Percentiles rank a stretch among this genome's conserved stretches.
phyloP scores from a whole-genome alignment of 257 asterid species.

The Echium plantagineum region DNA sequence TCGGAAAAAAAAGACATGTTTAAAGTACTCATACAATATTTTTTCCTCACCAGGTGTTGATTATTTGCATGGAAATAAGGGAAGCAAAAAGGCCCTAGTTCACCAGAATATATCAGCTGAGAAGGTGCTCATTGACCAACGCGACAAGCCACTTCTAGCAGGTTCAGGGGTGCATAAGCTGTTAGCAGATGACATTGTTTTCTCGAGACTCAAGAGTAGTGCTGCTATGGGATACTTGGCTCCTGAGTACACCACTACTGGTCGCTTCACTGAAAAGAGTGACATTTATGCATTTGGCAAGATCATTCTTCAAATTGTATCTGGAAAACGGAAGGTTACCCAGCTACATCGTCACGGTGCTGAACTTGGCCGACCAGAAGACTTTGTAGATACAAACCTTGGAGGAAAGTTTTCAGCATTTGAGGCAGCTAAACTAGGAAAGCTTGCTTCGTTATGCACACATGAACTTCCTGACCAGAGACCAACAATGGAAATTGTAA shows the following conservation, averaged over 20 bases:
- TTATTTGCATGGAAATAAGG: slow-evolving; percentile 57
- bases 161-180: slow-evolving; percentile 76
- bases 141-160: slow-evolving; percentile 68
- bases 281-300: slow-evolving; percentile 85
- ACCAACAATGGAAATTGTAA: slow-evolving; percentile 52
- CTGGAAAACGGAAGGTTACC: slow-evolving; percentile 63
- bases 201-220: slow-evolving; percentile 72
- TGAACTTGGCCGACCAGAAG: slow-evolving; percentile 51
- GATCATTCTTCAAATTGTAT: slow-evolving; percentile 82
- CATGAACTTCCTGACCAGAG: slow-evolving; percentile 55
- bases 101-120: slow-evolving; percentile 89
- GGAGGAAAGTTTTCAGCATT: slow-evolving; percentile 49
- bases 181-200: slow-evolving; percentile 76
- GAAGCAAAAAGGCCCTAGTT: slow-evolving; percentile 45
- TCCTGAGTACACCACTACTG: slow-evolving; percentile 85
- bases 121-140: slow-evolving; percentile 67
- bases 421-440: slow-evolving; percentile 78
- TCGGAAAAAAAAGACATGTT: background rate
- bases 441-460: slow-evolving; percentile 76
- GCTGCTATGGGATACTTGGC: slow-evolving; percentile 98
- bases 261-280: slow-evolving; percentile 82
- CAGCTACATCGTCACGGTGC: slow-evolving; percentile 65
- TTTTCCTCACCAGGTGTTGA: slow-evolving; percentile 42
- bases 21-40: background rate
- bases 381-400: slow-evolving; percentile 56